phyloP scores from a whole-genome alignment of 139 green algal genomes.

The Tetratostichococcus sp. region DNA sequence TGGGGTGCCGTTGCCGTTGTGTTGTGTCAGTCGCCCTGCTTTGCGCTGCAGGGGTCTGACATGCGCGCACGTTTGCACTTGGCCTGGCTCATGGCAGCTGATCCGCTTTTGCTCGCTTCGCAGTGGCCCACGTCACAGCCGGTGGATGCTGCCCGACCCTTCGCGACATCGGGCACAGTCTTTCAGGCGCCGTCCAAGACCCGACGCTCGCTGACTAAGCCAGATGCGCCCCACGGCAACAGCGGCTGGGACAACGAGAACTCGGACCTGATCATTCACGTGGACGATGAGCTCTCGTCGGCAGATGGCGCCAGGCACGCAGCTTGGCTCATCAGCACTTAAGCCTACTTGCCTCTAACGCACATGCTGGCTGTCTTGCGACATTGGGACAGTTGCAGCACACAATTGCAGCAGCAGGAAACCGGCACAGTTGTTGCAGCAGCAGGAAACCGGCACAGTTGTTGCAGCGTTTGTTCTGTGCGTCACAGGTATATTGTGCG shows the following conservation, averaged over 20 bases:
- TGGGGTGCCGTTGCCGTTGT: not conserved
- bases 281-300: slow-evolving; percentile 58
- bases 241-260: slow-evolving; percentile 82
- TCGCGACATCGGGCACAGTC: no score
- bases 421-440: no score
- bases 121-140: not conserved
- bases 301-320: slow-evolving; percentile 13
- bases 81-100: no score
- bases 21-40: no score
- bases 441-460: no score
- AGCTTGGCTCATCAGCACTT: no score
- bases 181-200: slow-evolving; percentile 16
- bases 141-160: not conserved
- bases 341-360: not conserved
- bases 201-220: slow-evolving; percentile 69
- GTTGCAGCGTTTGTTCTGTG: no score
- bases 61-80: no score
- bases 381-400: no score
- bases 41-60: no score
- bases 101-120: not conserved
- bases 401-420: no score
- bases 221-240: slow-evolving; percentile 52
- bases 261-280: slow-evolving; percentile 79
- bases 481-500: slow-evolving; percentile 72
- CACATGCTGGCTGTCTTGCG: no score